Percentiles rank a stretch among this genome's conserved stretches.
Evolutionary conservation across 2,329 filamentous ascomycete genomes (phyloP).

Genomic region (Drechmeria coniospora): DNA sequence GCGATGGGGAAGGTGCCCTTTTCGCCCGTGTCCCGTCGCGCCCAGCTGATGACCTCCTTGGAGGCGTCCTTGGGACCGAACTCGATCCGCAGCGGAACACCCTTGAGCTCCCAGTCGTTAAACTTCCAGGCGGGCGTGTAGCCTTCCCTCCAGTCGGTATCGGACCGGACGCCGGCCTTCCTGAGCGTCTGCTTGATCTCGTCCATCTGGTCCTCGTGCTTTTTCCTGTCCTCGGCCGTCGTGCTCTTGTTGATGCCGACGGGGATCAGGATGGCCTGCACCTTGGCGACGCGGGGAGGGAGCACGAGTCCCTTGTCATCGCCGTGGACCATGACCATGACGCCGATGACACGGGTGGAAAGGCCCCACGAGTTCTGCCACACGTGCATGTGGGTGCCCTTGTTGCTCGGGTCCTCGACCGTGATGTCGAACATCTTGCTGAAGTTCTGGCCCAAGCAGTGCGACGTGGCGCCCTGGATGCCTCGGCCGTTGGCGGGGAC

Average conservation of each 20-base stretch:
- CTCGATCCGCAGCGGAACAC: conserved; percentile 84
- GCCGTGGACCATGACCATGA: conserved; percentile 97
- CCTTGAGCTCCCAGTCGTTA: conserved; percentile 96
- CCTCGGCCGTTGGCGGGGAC: conserved; percentile 91
- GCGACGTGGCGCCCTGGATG: conserved; percentile 91
- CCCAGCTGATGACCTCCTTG: conserved; percentile 68
- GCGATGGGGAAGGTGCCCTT: conserved; percentile 68
- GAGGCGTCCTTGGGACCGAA: conserved; percentile 91
- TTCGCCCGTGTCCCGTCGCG: conserved; percentile 73
- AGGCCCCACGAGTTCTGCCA: conserved; percentile 99
- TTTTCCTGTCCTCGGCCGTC: conserved; percentile 59
- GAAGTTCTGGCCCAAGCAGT: conserved; percentile 94
- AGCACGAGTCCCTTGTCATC: conserved; percentile 92
- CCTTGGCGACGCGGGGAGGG: conserved; percentile 75
- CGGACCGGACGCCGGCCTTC: conserved; percentile 59
- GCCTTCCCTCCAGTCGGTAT: conserved; percentile 73
- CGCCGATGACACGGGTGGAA: conserved; percentile 90
- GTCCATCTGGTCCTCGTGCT: conserved; percentile 62
- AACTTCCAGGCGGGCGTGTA: conserved; percentile 97
- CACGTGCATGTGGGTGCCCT: conserved; percentile 67
- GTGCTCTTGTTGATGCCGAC: conserved; percentile 88
- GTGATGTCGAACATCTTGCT: conserved; percentile 99
- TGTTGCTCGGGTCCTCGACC: conserved; percentile 77
- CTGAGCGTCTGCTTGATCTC: conserved; percentile 54
- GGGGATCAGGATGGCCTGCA: conserved; percentile 76